phyloP scores from a whole-genome alignment of 2,329 filamentous ascomycete species.

The Neurospora sp. region DNA sequence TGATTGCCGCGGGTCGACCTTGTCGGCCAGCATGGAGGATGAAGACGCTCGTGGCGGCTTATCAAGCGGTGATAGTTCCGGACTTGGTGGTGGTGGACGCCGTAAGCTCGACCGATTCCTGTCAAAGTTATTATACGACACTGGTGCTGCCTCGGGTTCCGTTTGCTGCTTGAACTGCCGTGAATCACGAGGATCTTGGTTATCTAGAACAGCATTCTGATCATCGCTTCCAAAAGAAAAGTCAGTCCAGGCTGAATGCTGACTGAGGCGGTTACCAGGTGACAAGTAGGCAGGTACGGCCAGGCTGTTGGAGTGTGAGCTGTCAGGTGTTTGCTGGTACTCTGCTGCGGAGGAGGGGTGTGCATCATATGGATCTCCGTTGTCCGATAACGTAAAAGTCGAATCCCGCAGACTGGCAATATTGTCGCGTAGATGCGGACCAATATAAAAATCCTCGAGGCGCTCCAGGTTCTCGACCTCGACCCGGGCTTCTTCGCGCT shows the following conservation, averaged over 20 bases:
- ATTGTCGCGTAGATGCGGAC: constrained; percentile 24
- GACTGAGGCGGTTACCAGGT: constrained; percentile 39
- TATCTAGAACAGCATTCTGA: constrained; percentile 21
- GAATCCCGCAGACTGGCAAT: constrained; percentile 25
- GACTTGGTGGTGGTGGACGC: constrained; percentile 16
- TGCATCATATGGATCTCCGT: constrained; percentile 20
- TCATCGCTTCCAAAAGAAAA: constrained; percentile 46
- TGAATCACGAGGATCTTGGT: not conserved
- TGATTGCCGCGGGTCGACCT: constrained; percentile 21
- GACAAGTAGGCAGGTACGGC: constrained; percentile 35
- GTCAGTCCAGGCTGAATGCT: constrained; percentile 52
- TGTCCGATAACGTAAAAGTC: constrained; percentile 22
- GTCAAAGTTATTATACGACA: not conserved
- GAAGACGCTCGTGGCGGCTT: constrained; percentile 15
- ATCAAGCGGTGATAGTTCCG: constrained; percentile 24
- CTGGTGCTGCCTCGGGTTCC: not conserved
- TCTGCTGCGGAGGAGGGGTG: constrained; percentile 18
- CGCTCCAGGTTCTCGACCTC: constrained; percentile 17
- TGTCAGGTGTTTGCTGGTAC: constrained; percentile 25
- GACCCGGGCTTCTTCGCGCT: constrained; percentile 5
- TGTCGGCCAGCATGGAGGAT: constrained; percentile 13
- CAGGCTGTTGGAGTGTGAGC: constrained; percentile 35
- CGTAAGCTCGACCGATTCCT: not conserved
- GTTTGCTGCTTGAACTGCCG: not conserved
- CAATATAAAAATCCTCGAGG: constrained; percentile 24